phyloP scores from a whole-genome alignment of 176 grass and related monocot species.

The Tillandsia leiboldiana region DNA sequence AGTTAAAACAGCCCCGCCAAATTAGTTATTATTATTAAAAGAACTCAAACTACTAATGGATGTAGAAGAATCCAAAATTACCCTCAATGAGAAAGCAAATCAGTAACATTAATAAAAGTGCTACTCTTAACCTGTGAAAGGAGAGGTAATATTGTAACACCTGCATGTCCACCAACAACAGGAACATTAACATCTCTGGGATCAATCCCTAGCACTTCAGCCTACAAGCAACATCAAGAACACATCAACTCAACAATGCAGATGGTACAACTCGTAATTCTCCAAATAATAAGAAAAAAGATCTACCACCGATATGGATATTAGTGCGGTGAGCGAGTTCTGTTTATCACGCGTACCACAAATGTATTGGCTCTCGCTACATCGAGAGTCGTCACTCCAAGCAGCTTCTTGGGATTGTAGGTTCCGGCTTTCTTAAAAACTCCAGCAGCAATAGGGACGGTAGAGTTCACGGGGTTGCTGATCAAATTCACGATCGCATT shows the following conservation, averaged over 20 bases:
- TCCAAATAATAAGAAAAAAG: background rate
- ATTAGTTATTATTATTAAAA: background rate
- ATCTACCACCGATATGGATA: background rate
- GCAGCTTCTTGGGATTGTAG: slow-evolving; percentile 60
- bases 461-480: slow-evolving; percentile 95
- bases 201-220: slow-evolving; percentile 71
- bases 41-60: background rate
- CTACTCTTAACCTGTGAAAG: slow-evolving; percentile 52
- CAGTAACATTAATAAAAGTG: background rate
- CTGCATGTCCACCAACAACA: slow-evolving; percentile 79
- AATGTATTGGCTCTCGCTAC: slow-evolving; percentile 93
- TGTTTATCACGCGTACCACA: slow-evolving; percentile 41
- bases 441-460: slow-evolving; percentile 75
- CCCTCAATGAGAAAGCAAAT: background rate
- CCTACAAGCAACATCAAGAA: slow-evolving; percentile 25
- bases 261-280: too few species aligned
- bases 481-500: slow-evolving; percentile 82
- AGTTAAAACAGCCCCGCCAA: slow-evolving; percentile 9
- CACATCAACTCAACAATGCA: background rate
- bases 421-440: slow-evolving; percentile 83
- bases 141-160: slow-evolving; percentile 77
- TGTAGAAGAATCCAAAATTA: background rate
- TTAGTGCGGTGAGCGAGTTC: background rate
- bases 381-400: slow-evolving; percentile 92
- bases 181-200: slow-evolving; percentile 77